Evolutionary conservation across 495 filamentous ascomycete genomes (phyloP).

Genomic region (Penicillium longicatenatum): DNA sequence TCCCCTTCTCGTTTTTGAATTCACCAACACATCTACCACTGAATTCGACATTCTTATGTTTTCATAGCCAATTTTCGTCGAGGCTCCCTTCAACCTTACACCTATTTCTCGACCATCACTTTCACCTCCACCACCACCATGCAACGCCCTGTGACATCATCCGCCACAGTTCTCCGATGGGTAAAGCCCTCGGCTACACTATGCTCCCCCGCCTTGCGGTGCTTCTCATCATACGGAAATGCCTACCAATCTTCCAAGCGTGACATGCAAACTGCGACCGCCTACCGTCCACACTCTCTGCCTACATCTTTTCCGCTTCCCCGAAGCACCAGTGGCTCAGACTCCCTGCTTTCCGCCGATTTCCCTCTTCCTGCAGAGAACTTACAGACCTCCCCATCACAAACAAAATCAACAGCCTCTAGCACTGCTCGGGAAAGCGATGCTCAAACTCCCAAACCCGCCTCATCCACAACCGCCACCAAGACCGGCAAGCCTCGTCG

Average conservation of each 20-base stretch:
- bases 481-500: conserved; percentile 51
- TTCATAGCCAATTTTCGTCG: conserved; percentile 13
- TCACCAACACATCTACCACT: conserved; percentile 4
- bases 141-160: conserved; percentile 53
- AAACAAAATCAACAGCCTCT: conserved; percentile 31
- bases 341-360: conserved; percentile 68
- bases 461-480: conserved; percentile 28
- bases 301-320: conserved; percentile 64
- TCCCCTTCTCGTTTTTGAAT: conserved; percentile 1
- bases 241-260: conserved; percentile 60
- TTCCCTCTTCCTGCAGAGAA: conserved; percentile 30
- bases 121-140: conserved; percentile 39
- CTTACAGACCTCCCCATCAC: conserved; percentile 21
- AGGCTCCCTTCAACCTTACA: conserved; percentile 16
- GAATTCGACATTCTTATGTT: conserved; percentile 18
- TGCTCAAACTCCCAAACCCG: conserved; percentile 60
- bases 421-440: conserved; percentile 55
- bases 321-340: conserved; percentile 61
- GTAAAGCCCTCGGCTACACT: conserved; percentile 44
- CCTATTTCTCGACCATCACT: conserved; percentile 35
- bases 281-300: conserved; percentile 76
- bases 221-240: conserved; percentile 64
- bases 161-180: conserved; percentile 55
- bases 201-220: conserved; percentile 57
- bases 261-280: conserved; percentile 70